Base-by-base conservation (phyloP, 441 rosid genomes). In the Francoa sonchifolia region DNA sequence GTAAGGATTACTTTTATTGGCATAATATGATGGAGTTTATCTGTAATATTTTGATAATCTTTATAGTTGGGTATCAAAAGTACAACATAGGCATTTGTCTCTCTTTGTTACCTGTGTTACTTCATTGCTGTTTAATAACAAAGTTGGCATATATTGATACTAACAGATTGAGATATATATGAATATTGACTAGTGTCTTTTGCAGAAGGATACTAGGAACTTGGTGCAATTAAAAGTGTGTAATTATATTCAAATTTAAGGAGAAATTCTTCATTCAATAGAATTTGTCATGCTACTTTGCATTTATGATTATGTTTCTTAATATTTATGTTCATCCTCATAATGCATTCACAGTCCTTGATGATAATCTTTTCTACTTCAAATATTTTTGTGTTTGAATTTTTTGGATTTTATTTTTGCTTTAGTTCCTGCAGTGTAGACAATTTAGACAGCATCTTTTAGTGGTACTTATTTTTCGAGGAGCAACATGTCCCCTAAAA, bases 1-100 rank as follows among this genome's bases (percentile, higher is more conserved):
- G 98, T 82, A 67, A 67, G 47, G 30, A 19, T 39, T 19, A 8
- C 2, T 22, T 10, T 7, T 32, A 26, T 27, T 20, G 7, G 8
- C 8, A 11, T 18, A 31, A 19, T n/a, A 20, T 30, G 13, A 20
- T 28, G 11, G 8, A 3, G 16, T 5, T 37, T 49, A 19, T 19
- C 21, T 3, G 2, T 28, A 19, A 3, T 3, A n/a, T 36, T 25
- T 28, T 5, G 6, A 5, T 19, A 13, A 16, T 1, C 3, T 17
- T 12, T 42, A 27, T 42, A 11, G 18, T 17, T n/a, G n/a, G n/a
- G n/a, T n/a, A n/a, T n/a, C n/a, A n/a, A n/a, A n/a, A n/a, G n/a
- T n/a, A n/a, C n/a, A n/a, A 26, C 9, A 22, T 15, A 13, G 13
- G 6, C 10, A n/a, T 15, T 15, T 20, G 11, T 28, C 0, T 29